These are phyloP conservation scores for Phanerodontia chrysosporium DNA, from an alignment of 768 basidiomycete species.

Conservation along the genomic window DNA sequence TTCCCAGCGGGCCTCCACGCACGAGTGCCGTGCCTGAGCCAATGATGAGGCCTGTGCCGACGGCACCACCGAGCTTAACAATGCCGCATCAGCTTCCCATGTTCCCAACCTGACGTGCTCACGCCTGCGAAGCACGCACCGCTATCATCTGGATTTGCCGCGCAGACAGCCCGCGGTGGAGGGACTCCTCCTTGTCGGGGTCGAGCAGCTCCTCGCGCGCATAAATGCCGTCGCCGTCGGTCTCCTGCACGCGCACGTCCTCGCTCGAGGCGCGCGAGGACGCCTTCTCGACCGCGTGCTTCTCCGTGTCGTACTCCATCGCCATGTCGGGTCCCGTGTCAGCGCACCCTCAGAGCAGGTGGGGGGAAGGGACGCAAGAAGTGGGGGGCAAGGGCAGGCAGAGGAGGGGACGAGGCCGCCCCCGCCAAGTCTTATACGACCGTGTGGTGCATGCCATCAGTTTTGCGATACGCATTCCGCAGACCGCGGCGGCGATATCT, in stretches of 20 bases:
- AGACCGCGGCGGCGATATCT: background rate
- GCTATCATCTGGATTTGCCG: conserved; percentile 38
- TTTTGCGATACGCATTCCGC: background rate
- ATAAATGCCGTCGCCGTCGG: conserved; percentile 9
- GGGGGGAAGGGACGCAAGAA: background rate
- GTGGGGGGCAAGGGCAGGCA: background rate
- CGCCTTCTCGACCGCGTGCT: conserved; percentile 5
- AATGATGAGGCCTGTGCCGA: conserved; percentile 31
- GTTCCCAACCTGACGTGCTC: background rate
- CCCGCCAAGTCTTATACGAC: background rate
- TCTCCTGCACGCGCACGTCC: background rate
- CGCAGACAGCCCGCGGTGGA: conserved; percentile 31
- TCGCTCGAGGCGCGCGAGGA: background rate
- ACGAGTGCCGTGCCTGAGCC: conserved; percentile 54
- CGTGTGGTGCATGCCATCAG: background rate
- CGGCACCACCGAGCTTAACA: conserved; percentile 28
- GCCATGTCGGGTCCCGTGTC: background rate
- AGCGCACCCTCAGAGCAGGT: background rate
- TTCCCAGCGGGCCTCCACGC: conserved; percentile 51
- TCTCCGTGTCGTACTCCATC: conserved; percentile 8
- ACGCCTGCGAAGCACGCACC: conserved; percentile 17
- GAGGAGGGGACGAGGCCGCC: background rate
- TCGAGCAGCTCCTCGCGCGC: conserved; percentile 16
- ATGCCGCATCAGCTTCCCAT: background rate
- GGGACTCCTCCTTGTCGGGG: conserved; percentile 24